These are phyloP conservation scores for Rhizopogon vinicolor DNA, from an alignment of 768 basidiomycete genomes.

Conservation along the genomic window DNA sequence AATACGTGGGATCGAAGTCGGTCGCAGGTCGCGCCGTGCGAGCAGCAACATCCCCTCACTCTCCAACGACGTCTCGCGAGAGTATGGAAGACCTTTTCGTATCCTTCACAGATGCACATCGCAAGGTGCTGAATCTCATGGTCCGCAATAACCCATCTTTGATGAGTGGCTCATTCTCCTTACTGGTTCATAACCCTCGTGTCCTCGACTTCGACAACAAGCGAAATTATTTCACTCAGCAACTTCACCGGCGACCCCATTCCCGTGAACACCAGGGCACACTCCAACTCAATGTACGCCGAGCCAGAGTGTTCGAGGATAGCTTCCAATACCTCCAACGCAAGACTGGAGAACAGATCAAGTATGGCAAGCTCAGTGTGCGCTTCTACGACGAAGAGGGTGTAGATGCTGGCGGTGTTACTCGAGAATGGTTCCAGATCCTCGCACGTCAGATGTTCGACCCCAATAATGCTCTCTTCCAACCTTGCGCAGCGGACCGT, in stretches of 20 bases:
- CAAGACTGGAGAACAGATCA: conserved; percentile 92
- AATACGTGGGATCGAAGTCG: conserved; percentile 76
- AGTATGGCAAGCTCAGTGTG: conserved; percentile 94
- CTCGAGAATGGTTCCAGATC: conserved; percentile 98
- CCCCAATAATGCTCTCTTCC: conserved; percentile 96
- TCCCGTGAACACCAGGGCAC: conserved; percentile 78
- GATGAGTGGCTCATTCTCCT: conserved; percentile 97
- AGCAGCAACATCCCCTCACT: conserved; percentile 64
- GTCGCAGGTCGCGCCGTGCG: conserved; percentile 49
- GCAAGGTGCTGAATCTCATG: conserved; percentile 94
- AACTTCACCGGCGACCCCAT: conserved; percentile 80
- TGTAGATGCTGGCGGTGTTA: conserved; percentile 97
- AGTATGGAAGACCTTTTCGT: conserved; percentile 91
- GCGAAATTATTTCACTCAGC: conserved; percentile 91
- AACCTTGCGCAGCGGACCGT: conserved; percentile 93
- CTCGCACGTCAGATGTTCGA: conserved; percentile 99
- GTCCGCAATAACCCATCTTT: conserved; percentile 97
- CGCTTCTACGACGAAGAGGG: conserved; percentile 98
- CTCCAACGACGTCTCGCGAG: conserved; percentile 64
- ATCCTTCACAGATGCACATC: conserved; percentile 87
- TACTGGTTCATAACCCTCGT: conserved; percentile 92
- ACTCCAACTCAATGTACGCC: conserved; percentile 83
- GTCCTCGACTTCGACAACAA: conserved; percentile 99
- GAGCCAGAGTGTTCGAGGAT: conserved; percentile 94
- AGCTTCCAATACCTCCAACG: conserved; percentile 91